Conservation (phyloP, 176 grass and related monocot genomes). For the Stipa capillata region DNA sequence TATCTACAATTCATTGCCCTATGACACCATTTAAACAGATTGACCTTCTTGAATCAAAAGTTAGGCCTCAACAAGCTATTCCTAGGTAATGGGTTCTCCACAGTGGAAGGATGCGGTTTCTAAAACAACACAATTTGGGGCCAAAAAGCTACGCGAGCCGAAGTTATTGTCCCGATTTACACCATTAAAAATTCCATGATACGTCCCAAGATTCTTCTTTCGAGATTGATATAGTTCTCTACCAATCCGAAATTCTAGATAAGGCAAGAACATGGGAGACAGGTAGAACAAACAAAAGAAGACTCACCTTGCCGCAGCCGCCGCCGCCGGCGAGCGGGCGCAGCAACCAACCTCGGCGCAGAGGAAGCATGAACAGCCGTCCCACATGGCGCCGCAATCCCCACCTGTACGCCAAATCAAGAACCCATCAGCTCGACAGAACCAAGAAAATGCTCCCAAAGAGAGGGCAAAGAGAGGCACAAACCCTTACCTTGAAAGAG, state of each 20-base stretch:
- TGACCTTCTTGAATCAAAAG: too few relatives aligned
- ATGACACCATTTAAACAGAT: too few relatives aligned
- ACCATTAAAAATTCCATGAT: background rate
- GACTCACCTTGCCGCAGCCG: constrained; percentile 24
- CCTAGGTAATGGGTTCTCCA: too few relatives aligned
- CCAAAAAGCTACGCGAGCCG: too few relatives aligned
- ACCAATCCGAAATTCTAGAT: background rate
- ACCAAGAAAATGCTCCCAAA: background rate
- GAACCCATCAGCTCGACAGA: constrained; percentile 1
- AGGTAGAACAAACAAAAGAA: background rate
- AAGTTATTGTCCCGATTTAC: background rate
- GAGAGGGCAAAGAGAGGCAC: background rate
- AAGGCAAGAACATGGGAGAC: background rate
- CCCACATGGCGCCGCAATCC: constrained; percentile 1
- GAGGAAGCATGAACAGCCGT: background rate
- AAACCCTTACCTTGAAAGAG: constrained; percentile 19
- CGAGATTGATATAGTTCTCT: background rate
- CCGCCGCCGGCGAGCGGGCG: background rate
- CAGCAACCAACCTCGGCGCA: constrained; percentile 8
- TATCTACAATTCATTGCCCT: too few relatives aligned
- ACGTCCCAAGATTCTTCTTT: background rate
- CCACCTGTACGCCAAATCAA: constrained; percentile 16
- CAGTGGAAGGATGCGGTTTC: too few relatives aligned
- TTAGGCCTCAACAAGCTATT: too few relatives aligned
- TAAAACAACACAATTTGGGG: too few relatives aligned